These are phyloP conservation scores for Podila verticillata DNA, from an alignment of 192 early-diverging fungal species.

Conservation along the genomic window DNA sequence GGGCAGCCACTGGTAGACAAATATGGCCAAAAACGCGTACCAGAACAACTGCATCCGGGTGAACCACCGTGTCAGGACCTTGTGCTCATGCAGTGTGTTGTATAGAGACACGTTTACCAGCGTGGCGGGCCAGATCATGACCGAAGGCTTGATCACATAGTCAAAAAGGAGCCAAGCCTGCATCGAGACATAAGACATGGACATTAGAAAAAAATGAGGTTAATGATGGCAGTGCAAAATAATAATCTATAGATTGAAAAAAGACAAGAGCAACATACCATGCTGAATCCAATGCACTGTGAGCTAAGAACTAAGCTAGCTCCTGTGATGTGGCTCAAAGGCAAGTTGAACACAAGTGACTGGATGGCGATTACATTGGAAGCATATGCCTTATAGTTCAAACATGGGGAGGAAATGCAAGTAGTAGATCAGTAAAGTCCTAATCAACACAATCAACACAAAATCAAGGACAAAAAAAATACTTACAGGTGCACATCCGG, in stretches of 20 bases:
- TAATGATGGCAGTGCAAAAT: not conserved
- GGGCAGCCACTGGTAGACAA: constrained; percentile 64
- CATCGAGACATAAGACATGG: not conserved
- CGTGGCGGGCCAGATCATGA: constrained; percentile 90
- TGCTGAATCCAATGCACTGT: constrained; percentile 44
- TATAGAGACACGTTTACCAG: constrained; percentile 65
- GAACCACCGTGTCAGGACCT: constrained; percentile 43
- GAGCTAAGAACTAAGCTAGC: constrained; percentile 37
- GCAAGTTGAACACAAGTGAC: constrained; percentile 19
- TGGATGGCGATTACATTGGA: constrained; percentile 44
- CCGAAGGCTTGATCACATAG: constrained; percentile 82
- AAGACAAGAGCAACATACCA: constrained; percentile 13
- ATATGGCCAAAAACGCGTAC: constrained; percentile 57
- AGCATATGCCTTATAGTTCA: constrained; percentile 28
- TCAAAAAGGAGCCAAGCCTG: constrained; percentile 53
- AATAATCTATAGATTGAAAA: not conserved
- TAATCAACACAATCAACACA: not conserved
- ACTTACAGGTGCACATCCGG: constrained; percentile 57
- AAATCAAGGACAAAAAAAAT: not conserved
- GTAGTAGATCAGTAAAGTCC: not conserved
- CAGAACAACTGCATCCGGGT: constrained; percentile 55
- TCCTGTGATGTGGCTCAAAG: constrained; percentile 22
- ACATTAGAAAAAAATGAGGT: too few relatives aligned
- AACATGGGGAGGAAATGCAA: not conserved
- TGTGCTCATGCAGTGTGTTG: constrained; percentile 56